A percentile compares a stretch with the other conserved stretches of the same genome.
Conservation (phyloP, 1,139 yeast genomes). For the Nadsonia commutata region DNA sequence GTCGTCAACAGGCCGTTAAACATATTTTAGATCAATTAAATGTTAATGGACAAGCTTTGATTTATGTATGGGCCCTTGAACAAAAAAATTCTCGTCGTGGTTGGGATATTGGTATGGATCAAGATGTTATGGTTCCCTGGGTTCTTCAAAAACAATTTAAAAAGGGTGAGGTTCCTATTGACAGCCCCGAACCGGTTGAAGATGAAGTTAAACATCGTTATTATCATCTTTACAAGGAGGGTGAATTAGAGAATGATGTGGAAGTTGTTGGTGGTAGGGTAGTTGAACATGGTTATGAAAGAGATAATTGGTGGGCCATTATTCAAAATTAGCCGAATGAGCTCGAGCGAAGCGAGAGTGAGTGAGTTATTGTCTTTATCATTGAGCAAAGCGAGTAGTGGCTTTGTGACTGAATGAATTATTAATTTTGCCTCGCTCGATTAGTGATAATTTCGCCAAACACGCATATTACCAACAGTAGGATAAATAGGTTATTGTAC, state of each 20-base stretch:
- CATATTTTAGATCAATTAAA: conserved; percentile 50
- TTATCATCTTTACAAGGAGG: conserved; percentile 72
- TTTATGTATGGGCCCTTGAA: conserved; percentile 95
- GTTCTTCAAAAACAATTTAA: conserved; percentile 33
- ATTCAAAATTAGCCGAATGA: conserved; percentile 19
- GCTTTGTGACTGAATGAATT: too few relatives aligned
- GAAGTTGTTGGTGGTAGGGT: conserved; percentile 50
- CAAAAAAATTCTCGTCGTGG: conserved; percentile 80
- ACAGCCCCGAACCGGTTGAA: conserved; percentile 16
- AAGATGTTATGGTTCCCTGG: conserved; percentile 94
- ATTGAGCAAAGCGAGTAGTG: too few relatives aligned
- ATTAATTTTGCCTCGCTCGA: too few relatives aligned
- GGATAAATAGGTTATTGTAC: too few relatives aligned
- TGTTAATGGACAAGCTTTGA: conserved; percentile 51
- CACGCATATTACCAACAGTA: too few relatives aligned
- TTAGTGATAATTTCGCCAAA: too few relatives aligned
- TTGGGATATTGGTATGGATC: conserved; percentile 78
- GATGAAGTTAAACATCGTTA: conserved; percentile 59
- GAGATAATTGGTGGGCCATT: conserved; percentile 88
- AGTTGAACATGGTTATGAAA: conserved; percentile 69
- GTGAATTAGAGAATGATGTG: conserved; percentile 66
- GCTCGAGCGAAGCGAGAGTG: too few relatives aligned
- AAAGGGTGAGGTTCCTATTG: conserved; percentile 10
- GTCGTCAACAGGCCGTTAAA: conserved; percentile 60
- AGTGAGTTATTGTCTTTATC: too few relatives aligned